Conservation (phyloP, 306 rosid genomes). For the Potentilla sterilis region DNA sequence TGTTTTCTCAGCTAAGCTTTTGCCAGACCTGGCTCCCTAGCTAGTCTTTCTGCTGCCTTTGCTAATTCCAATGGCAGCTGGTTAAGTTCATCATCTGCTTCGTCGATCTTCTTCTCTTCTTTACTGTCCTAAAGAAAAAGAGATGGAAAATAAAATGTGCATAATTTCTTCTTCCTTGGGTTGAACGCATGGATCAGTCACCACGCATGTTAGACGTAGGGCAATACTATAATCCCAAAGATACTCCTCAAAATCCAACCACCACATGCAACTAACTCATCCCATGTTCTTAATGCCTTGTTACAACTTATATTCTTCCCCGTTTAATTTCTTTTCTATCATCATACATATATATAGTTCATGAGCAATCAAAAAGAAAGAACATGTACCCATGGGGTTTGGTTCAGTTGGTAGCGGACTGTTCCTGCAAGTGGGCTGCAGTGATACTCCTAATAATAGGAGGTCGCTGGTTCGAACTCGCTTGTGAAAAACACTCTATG, state of each 20-base stretch:
- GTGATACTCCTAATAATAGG: too few species aligned
- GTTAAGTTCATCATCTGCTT: not conserved
- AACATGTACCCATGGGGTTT: too few species aligned
- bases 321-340: not conserved
- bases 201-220: slow-evolving; percentile 58
- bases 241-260: slow-evolving; percentile 48
- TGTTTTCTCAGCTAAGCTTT: not conserved
- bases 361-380: not conserved
- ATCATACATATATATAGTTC: not conserved
- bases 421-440: too few species aligned
- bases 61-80: not conserved
- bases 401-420: too few species aligned
- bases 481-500: too few species aligned
- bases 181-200: not conserved
- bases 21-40: not conserved
- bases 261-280: slow-evolving; percentile 58
- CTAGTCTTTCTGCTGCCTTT: not conserved
- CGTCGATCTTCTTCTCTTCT: not conserved
- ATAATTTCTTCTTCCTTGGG: not conserved
- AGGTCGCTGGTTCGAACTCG: too few species aligned
- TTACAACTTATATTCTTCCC: not conserved
- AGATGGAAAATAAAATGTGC: not conserved
- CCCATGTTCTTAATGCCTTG: slow-evolving; percentile 47
- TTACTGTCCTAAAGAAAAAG: not conserved
- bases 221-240: slow-evolving; percentile 37